These are phyloP conservation scores for Aspergillus fumigatiaffinis DNA, from an alignment of 2,329 filamentous ascomycete species.

Conservation along the genomic window DNA sequence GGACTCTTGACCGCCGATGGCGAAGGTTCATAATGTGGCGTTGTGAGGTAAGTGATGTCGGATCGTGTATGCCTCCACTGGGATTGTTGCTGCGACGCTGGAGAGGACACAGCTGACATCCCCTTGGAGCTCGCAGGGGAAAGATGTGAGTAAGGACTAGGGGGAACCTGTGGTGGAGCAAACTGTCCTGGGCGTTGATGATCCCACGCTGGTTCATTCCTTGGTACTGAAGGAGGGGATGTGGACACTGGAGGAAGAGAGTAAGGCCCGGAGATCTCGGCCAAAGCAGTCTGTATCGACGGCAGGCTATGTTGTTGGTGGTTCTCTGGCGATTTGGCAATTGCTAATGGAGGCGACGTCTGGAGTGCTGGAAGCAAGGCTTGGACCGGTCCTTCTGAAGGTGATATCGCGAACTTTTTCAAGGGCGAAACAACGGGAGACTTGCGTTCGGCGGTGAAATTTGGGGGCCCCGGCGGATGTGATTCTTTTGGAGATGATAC, in stretches of 20 bases:
- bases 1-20: constrained; percentile 33
- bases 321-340: constrained; percentile 32
- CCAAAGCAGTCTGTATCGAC: constrained; percentile 35
- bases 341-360: constrained; percentile 31
- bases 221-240: constrained; percentile 23
- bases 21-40: constrained; percentile 24
- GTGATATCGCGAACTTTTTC: constrained; percentile 30
- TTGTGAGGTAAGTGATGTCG: constrained; percentile 24
- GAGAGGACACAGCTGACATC: constrained; percentile 33
- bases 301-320: constrained; percentile 33
- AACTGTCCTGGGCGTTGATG: constrained; percentile 28
- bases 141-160: constrained; percentile 34
- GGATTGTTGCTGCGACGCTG: constrained; percentile 27
- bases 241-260: constrained; percentile 20
- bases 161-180: constrained; percentile 25
- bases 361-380: constrained; percentile 39
- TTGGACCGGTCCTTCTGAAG: constrained; percentile 25
- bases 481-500: constrained; percentile 20
- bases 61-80: constrained; percentile 27
- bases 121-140: constrained; percentile 39
- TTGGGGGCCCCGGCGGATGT: neutral
- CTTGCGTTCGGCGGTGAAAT: neutral
- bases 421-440: constrained; percentile 21
- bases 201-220: constrained; percentile 26
- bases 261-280: constrained; percentile 14